A percentile compares a stretch with the other conserved stretches of the same genome.
Evolutionary conservation across 1,284 basidiomycete species (phyloP).

Genomic region (Trichosporon sp.): DNA sequence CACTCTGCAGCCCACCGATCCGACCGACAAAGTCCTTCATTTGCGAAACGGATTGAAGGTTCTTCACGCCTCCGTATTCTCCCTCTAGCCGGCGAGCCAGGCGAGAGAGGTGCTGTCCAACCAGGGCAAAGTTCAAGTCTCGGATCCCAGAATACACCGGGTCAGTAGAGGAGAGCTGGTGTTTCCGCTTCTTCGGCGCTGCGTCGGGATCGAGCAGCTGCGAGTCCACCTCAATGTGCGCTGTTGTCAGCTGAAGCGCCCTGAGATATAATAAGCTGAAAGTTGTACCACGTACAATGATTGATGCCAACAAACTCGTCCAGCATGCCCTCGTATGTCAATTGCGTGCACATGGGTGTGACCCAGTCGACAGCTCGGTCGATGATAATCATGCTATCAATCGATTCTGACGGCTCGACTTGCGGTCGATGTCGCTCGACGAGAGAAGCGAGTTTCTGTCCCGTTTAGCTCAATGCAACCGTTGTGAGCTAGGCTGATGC

Average conservation of each 20-base stretch:
- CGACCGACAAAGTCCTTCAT: constrained; percentile 93
- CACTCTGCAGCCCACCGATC: constrained; percentile 81
- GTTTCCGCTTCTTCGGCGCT: constrained; percentile 69
- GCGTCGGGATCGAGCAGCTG: constrained; percentile 61
- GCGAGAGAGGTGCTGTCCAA: constrained; percentile 74
- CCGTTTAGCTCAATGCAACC: constrained; percentile 6
- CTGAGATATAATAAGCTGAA: no score
- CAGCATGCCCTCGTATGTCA: constrained; percentile 96
- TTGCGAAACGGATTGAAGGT: constrained; percentile 77
- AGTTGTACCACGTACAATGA: constrained; percentile 76
- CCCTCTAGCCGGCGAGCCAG: constrained; percentile 80
- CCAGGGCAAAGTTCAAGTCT: constrained; percentile 90
- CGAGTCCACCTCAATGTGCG: constrained; percentile 83
- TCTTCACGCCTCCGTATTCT: constrained; percentile 59
- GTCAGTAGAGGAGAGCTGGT: constrained; percentile 75
- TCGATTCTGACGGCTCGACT: constrained; percentile 48
- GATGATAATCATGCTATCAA: constrained; percentile 83
- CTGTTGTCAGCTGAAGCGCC: constrained; percentile 54
- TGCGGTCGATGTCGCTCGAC: constrained; percentile 57
- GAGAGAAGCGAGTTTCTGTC: constrained; percentile 69
- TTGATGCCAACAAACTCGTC: constrained; percentile 87
- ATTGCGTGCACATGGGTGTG: constrained; percentile 88
- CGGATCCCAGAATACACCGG: constrained; percentile 76
- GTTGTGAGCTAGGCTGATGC: no score
- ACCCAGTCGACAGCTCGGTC: constrained; percentile 94